Percentiles rank a stretch among this genome's conserved stretches.
Evolutionary conservation across 1,284 basidiomycete species (phyloP).

Genomic region (Vanrija sp.): DNA sequence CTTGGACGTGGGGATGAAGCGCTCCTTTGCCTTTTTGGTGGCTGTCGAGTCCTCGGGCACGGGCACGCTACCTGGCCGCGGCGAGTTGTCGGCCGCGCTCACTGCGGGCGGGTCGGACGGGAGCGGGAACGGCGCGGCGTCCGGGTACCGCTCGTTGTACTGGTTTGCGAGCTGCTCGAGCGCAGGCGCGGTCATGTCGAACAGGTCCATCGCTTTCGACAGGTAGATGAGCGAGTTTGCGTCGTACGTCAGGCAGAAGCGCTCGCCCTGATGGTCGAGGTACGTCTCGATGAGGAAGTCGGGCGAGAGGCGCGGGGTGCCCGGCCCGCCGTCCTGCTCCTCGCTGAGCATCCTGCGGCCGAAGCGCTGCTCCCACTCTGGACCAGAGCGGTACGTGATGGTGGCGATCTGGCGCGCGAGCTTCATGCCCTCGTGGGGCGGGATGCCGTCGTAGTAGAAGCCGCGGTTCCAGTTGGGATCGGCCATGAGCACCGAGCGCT

Average conservation of each 20-base stretch:
- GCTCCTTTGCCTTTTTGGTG: constrained; percentile 29
- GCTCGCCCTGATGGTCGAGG: constrained; percentile 93
- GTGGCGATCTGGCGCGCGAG: constrained; percentile 97
- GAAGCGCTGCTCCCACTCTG: constrained; percentile 98
- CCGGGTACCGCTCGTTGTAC: constrained; percentile 39
- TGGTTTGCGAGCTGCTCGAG: constrained; percentile 61
- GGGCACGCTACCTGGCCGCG: constrained; percentile 1
- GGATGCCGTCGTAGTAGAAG: constrained; percentile 92
- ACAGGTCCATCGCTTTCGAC: constrained; percentile 98
- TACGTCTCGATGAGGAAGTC: constrained; percentile 99
- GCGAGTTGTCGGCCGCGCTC: constrained; percentile 12
- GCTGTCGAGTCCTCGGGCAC: too few relatives aligned
- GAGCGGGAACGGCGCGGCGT: constrained; percentile 44
- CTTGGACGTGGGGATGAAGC: constrained; percentile 56
- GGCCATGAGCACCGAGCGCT: constrained; percentile 86
- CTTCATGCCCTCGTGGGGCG: constrained; percentile 98
- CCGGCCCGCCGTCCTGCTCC: constrained; percentile 21
- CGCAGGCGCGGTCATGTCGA: constrained; percentile 85
- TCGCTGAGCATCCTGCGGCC: constrained; percentile 58
- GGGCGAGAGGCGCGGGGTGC: constrained; percentile 53
- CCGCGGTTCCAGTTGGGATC: constrained; percentile 99
- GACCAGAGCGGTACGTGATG: constrained; percentile 97
- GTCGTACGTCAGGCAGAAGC: constrained; percentile 98
- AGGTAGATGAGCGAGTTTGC: constrained; percentile 98
- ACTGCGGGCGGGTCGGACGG: constrained; percentile 31